Evolutionary conservation across 768 basidiomycete species (phyloP), one percentile per base, ranked within the genome.

Genomic region (Psilocybe sp.): DNA sequence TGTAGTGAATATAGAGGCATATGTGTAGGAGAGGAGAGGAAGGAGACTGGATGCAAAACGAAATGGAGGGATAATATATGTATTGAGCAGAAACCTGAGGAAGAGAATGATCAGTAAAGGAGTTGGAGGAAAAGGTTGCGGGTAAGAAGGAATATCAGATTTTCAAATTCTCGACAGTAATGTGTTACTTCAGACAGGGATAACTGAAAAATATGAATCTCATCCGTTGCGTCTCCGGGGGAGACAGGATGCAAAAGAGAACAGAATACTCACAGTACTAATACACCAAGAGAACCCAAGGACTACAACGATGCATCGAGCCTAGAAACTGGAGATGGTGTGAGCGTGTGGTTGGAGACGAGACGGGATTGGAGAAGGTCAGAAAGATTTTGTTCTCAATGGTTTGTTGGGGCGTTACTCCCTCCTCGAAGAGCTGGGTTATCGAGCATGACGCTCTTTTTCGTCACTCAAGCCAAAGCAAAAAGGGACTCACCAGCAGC

Each of bases 341-440:
- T 33, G 12, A 28, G 34, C 16, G 13, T 37, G 31, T 15, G 15
- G 5, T 13, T 1, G 23, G 3, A 7, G 39, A 41, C 31, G 9
- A 34, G 11, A 35, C 20, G n/a, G 12, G 38, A 6, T 13, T 20
- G 36, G 12, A 34, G 7, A 35, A 16, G 40, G 38, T 44, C 44
- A 50, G 48, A 32, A 52, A 35, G 60, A 60, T 46, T 58, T 50
- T 79, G 47, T 79, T 89, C 77, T 90, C 89, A 86, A 68, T 64
- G 81, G 78, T 59, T 69, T 76, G 74, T 55, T 60, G 84, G 85
- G 85, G 87, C 86, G 87, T 90, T 88, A 89, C 87, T 89, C 88
- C 89, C 83, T 72, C 82, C 84, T 93, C 90, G 76, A 89, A 77
- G 92, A 93, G 92, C 91, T 93, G 91, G 87, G 90, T 92, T 92